Conservation (phyloP, 371 early-diverging fungal genomes). For the Mucor piriformis region DNA sequence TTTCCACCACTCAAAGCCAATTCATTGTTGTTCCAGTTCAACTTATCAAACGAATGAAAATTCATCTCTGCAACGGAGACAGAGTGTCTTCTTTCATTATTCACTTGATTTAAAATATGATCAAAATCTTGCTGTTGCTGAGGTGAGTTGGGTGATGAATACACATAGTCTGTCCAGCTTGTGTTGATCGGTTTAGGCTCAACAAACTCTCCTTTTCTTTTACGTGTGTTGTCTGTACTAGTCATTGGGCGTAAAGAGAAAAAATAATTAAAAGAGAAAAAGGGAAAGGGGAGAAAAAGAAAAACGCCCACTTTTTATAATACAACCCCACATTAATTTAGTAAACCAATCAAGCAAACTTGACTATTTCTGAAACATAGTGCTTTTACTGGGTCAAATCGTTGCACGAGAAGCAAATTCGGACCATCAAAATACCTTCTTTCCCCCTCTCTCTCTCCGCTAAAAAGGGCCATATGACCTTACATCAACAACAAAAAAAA, state of each 20-base stretch:
- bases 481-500: neutral
- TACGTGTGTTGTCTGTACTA: constrained; percentile 35
- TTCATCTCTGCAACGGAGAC: constrained; percentile 28
- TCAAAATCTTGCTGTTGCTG: constrained; percentile 12
- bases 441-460: neutral
- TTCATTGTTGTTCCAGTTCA: constrained; percentile 26
- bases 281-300: neutral
- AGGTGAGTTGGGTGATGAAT: constrained; percentile 34
- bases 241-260: constrained; percentile 2
- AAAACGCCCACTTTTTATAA: constrained; percentile 7
- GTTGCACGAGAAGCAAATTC: neutral
- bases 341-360: constrained; percentile 7
- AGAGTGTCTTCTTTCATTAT: constrained; percentile 24
- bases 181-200: constrained; percentile 5
- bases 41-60: constrained; percentile 21
- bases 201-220: constrained; percentile 20
- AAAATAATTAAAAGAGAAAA: constrained; percentile 11
- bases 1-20: constrained; percentile 6
- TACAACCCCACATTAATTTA: constrained; percentile 2
- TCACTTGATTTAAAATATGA: neutral
- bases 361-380: constrained; percentile 1
- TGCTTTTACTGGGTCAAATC: neutral
- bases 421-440: neutral
- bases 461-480: no score
- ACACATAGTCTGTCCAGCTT: constrained; percentile 33